These are phyloP conservation scores for Inonotus hispidus DNA, from an alignment of 1,284 basidiomycete genomes.

Conservation along the genomic window DNA sequence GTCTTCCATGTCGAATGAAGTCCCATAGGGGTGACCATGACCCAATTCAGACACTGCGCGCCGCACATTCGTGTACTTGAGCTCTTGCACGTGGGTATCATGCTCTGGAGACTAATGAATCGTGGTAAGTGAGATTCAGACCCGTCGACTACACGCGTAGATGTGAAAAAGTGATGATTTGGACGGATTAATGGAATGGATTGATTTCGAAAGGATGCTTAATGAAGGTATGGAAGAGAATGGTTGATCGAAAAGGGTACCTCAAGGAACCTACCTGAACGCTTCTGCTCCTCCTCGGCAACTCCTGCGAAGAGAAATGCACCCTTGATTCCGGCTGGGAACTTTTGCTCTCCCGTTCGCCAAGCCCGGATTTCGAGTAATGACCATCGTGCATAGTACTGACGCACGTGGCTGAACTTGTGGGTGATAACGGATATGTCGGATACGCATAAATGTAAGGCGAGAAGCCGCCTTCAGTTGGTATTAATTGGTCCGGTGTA, in stretches of 20 bases:
- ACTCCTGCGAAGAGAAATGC: neutral
- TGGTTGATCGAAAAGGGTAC: neutral
- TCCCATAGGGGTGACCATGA: neutral
- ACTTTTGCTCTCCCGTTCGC: neutral
- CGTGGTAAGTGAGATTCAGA: neutral
- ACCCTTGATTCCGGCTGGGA: neutral
- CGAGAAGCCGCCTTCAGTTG: neutral
- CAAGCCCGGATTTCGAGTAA: neutral
- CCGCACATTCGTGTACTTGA: conserved; percentile 10
- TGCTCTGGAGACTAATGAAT: conserved; percentile 1
- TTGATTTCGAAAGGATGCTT: neutral
- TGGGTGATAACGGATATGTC: conserved; percentile 8
- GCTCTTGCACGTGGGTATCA: conserved; percentile 10
- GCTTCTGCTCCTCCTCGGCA: neutral
- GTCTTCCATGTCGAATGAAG: neutral
- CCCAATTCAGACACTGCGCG: conserved; percentile 12
- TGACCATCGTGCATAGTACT: neutral
- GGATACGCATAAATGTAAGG: conserved; percentile 9
- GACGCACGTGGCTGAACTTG: conserved; percentile 5
- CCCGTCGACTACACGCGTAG: neutral
- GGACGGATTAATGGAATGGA: neutral
- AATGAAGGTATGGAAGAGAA: neutral
- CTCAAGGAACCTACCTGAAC: neutral
- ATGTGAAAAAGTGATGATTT: neutral
- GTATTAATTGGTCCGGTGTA: conserved; percentile 2